phyloP scores from a whole-genome alignment of 2,329 filamentous ascomycete genomes.

The Gaeumannomyces tritici region DNA sequence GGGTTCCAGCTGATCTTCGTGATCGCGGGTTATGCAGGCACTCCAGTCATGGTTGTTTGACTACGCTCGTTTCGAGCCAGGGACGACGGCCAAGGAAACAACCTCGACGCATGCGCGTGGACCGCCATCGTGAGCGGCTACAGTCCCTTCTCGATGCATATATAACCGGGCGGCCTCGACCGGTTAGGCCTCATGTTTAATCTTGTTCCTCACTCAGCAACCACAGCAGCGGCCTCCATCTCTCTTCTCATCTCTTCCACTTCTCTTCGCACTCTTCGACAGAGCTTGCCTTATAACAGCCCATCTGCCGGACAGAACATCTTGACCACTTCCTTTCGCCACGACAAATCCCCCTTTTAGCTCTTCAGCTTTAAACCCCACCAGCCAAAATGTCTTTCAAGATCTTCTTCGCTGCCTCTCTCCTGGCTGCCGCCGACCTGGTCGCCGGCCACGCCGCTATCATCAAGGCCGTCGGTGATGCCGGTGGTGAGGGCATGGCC shows the following conservation, averaged over 20 bases:
- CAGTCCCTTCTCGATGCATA: neutral
- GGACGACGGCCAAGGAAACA: neutral
- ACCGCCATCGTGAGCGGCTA: neutral
- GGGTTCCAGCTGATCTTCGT: neutral
- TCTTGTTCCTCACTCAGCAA: constrained; percentile 1
- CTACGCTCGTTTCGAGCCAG: neutral
- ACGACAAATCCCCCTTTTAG: neutral
- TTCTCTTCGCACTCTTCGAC: constrained; percentile 1
- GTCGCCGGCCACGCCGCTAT: constrained; percentile 54
- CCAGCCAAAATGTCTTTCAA: constrained; percentile 20
- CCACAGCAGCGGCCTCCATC: neutral
- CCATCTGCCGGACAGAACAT: neutral
- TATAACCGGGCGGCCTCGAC: neutral
- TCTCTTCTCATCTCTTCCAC: neutral
- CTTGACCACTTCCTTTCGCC: neutral
- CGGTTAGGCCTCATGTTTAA: neutral
- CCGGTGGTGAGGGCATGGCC: constrained; percentile 44
- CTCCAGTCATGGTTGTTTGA: neutral
- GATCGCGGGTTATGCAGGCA: neutral
- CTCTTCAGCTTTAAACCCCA: neutral
- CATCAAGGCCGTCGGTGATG: constrained; percentile 45
- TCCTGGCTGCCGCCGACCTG: constrained; percentile 43
- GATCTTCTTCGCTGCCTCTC: constrained; percentile 28
- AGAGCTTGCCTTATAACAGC: neutral
- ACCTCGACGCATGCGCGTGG: no score